Percentiles rank a stretch among this genome's conserved stretches.
phyloP scores from a whole-genome alignment of 495 filamentous ascomycete species.

The Elaphomyces granulatus region DNA sequence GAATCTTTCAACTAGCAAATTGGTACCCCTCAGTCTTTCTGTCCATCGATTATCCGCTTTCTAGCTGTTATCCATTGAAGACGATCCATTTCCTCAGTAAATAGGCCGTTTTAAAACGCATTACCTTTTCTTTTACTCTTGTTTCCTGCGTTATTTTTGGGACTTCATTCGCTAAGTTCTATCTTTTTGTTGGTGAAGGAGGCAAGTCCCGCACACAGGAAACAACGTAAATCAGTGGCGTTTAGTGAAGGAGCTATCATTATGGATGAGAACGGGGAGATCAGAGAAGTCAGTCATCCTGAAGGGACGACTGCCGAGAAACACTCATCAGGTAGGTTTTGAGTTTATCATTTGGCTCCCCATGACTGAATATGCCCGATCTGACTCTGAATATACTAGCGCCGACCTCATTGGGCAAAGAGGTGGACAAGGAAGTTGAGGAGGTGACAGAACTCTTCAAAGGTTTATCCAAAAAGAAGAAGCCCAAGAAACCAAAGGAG shows the following conservation, averaged over 20 bases:
- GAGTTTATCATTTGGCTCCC: neutral
- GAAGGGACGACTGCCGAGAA: constrained; percentile 56
- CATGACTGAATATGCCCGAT: neutral
- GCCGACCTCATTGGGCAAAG: neutral
- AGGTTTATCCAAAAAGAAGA: constrained; percentile 80
- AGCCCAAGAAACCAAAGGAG: constrained; percentile 49
- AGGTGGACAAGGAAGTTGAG: constrained; percentile 50
- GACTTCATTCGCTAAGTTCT: constrained; percentile 1
- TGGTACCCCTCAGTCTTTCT: neutral
- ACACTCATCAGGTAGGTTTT: constrained; percentile 47
- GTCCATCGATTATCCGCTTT: neutral
- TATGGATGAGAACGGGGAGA: constrained; percentile 70
- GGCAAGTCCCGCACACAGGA: constrained; percentile 17
- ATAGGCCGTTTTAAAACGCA: no score
- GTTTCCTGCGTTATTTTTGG: no score
- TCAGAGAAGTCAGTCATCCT: constrained; percentile 52
- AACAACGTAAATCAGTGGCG: constrained; percentile 76
- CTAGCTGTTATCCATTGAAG: no score
- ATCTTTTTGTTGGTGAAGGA: constrained; percentile 11
- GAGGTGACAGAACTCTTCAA: constrained; percentile 63
- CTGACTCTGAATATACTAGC: neutral
- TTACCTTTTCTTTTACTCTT: no score
- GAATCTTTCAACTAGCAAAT: no score
- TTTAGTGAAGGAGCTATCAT: constrained; percentile 75
- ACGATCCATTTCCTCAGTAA: no score